Evolutionary conservation across 495 filamentous ascomycete genomes (phyloP), one percentile per base, ranked within the genome.

Genomic region (Bombardia bombarda): DNA sequence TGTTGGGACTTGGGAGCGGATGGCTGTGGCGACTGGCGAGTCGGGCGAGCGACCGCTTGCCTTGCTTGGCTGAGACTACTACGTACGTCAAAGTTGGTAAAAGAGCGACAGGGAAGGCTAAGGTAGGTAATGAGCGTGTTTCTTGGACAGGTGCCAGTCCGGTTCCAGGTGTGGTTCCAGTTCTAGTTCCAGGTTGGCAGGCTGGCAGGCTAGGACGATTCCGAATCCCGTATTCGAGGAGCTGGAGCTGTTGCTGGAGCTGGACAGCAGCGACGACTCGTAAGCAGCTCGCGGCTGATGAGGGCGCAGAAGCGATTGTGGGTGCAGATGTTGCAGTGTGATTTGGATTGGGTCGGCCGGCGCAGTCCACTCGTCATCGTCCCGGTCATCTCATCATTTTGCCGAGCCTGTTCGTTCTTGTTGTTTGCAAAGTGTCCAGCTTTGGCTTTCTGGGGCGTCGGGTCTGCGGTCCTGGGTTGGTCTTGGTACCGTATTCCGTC

Each of bases 341-440:
- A 22, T 45, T 22, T 42, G 24, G 37, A 48, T 43, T 45, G 31
- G 45, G 45, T 55, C 44, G 52, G 44, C 42, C 43, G 38, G 52
- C 45, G 50, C 54, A 50, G 45, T 50, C 45, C 49, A 55, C 46
- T 58, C 47, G 45, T 47, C 55, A 55, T 58, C 23, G 46, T 51
- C 40, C 42, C 49, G 28, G 34, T 54, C 49, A 54, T 47, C 50
- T 42, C 50, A 55, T 51, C 49, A 50, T 48, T n/a, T n/a, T n/a
- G n/a, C n/a, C n/a, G n/a, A n/a, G n/a, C n/a, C n/a, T 16, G 9
- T 37, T 37, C 18, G 7, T 19, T 37, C 14, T 37, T 37, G 17
- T 37, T 19, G 34, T 37, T n/a, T n/a, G 6, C 25, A 12, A 6
- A 12, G 7, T 28, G 25, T 12, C 32, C 32, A n/a, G 32, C 14